Percentiles rank a stretch among this genome's conserved stretches.
Evolutionary conservation across 495 filamentous ascomycete species (phyloP).

Genomic region (Tuber borchii): DNA sequence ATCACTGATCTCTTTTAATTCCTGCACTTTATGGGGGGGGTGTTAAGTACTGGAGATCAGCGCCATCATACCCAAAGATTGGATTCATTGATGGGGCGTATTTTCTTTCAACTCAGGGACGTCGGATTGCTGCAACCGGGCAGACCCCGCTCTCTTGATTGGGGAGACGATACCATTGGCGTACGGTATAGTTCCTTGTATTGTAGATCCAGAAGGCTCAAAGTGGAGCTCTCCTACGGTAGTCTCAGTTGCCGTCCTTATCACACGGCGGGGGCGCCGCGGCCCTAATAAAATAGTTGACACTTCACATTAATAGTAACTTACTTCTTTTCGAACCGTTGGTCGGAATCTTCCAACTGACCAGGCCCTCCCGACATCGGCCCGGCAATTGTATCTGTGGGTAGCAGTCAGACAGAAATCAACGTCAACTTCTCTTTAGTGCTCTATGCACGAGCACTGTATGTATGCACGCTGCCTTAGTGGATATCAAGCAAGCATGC

Average conservation of each 20-base stretch:
- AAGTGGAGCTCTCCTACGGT: background rate
- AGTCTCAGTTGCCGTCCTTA: background rate
- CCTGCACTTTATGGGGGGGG: background rate
- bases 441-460: background rate
- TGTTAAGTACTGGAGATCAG: background rate
- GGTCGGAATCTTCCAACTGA: background rate
- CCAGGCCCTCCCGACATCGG: background rate
- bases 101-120: background rate
- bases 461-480: background rate
- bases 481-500: constrained; percentile 1
- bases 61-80: background rate
- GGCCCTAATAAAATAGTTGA: background rate
- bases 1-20: constrained; percentile 1
- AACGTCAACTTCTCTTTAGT: background rate
- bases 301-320: background rate
- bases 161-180: background rate
- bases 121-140: constrained; percentile 2
- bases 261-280: background rate
- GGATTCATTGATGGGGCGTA: background rate
- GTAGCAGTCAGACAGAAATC: background rate
- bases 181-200: background rate
- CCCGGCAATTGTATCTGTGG: background rate
- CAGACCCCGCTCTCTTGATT: background rate
- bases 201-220: background rate
- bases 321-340: background rate